A percentile compares a stretch with the other conserved stretches of the same genome.
Conservation (phyloP, 164 flowering plant species). For the Platanus orientalis region DNA sequence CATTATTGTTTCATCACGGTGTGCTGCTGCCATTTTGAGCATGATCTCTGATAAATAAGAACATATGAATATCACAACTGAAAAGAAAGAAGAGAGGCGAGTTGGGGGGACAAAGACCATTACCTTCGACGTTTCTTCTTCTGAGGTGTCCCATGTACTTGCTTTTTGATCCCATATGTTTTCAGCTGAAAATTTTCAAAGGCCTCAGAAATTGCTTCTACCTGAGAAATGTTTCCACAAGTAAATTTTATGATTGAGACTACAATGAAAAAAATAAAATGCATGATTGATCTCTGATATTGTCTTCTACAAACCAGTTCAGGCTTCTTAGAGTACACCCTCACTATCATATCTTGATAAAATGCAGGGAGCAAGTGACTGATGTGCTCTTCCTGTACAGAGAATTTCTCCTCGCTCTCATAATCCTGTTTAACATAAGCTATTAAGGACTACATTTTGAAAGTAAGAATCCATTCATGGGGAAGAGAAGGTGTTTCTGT, state of each 20-base stretch:
- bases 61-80: not conserved
- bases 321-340: constrained; percentile 68
- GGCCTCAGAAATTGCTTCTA: constrained; percentile 66
- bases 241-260: not conserved
- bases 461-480: too few relatives aligned
- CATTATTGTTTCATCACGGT: not conserved
- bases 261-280: not conserved
- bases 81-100: not conserved
- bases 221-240: constrained; percentile 33
- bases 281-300: not conserved
- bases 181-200: constrained; percentile 76
- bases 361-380: constrained; percentile 61
- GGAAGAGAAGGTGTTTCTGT: too few relatives aligned
- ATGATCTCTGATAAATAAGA: constrained; percentile 6
- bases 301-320: constrained; percentile 45
- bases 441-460: too few relatives aligned
- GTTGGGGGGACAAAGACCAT: not conserved
- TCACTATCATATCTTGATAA: constrained; percentile 59
- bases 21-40: not conserved
- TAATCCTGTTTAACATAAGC: constrained; percentile 44
- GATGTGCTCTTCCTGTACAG: constrained; percentile 39
- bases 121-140: constrained; percentile 51
- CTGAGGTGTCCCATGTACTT: constrained; percentile 81
- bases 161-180: constrained; percentile 56
- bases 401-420: constrained; percentile 45